A percentile compares a stretch with the other conserved stretches of the same genome.
Conservation (phyloP, 148 eudicot genomes). For the Silene conica region DNA sequence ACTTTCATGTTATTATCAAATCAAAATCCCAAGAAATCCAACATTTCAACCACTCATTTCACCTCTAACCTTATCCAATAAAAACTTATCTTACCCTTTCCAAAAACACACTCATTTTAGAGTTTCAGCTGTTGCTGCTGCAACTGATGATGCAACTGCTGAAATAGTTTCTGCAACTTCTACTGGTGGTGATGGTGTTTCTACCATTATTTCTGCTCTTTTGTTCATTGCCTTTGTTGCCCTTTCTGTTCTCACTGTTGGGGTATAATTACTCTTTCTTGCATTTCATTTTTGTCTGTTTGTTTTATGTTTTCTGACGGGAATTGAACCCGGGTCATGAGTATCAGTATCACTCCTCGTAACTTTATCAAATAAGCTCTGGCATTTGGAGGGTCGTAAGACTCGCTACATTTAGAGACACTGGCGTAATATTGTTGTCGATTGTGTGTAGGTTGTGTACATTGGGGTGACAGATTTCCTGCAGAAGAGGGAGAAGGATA, state of each 20-base stretch:
- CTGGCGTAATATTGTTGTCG: no score
- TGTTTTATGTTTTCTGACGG: no score
- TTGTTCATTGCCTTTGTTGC: slow-evolving; percentile 25
- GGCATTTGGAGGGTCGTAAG: no score
- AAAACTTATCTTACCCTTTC: neutral
- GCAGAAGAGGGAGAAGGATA: slow-evolving; percentile 82
- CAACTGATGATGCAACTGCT: slow-evolving; percentile 9
- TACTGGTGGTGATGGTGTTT: slow-evolving; percentile 13
- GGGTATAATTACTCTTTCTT: slow-evolving; percentile 10
- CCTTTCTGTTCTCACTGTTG: slow-evolving; percentile 22
- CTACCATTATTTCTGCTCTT: slow-evolving; percentile 18
- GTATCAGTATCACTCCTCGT: no score
- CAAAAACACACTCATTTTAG: slow-evolving; percentile 10
- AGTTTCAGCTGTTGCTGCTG: slow-evolving; percentile 5
- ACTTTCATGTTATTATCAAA: neutral
- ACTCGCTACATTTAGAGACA: no score
- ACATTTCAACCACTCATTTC: slow-evolving; percentile 23
- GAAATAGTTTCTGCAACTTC: slow-evolving; percentile 19
- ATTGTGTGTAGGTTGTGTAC: slow-evolving; percentile 52
- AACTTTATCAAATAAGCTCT: no score
- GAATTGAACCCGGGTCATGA: no score
- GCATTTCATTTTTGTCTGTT: neutral
- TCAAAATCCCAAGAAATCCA: neutral
- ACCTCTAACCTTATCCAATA: slow-evolving; percentile 22
- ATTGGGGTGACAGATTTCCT: slow-evolving; percentile 83